Percentiles rank a stretch among this genome's conserved stretches.
Conservation (phyloP, 441 rosid genomes). For the Geranium incanum region DNA sequence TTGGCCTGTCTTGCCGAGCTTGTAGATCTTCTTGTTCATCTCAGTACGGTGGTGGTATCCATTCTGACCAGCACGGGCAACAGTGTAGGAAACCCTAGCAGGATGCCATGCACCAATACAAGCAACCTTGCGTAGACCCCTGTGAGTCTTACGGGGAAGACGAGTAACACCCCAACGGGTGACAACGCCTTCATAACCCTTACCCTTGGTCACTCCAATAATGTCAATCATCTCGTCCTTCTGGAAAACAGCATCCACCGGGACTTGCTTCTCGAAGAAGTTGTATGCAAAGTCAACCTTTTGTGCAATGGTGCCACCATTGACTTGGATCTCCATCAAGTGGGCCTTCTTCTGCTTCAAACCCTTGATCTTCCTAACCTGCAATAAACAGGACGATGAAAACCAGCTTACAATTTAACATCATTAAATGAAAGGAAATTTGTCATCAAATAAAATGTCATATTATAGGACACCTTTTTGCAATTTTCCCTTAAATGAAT, state of each 20-base stretch:
- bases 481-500: no score
- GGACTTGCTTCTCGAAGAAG: constrained; percentile 83
- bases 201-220: constrained; percentile 89
- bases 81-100: constrained; percentile 84
- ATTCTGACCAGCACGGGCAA: constrained; percentile 91
- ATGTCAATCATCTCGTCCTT: constrained; percentile 87
- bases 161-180: constrained; percentile 96
- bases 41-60: constrained; percentile 92
- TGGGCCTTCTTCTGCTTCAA: constrained; percentile 90
- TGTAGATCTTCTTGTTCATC: constrained; percentile 81
- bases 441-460: no score
- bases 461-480: no score
- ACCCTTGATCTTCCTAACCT: constrained; percentile 91
- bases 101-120: constrained; percentile 99
- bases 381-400: constrained; percentile 11
- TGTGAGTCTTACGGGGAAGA: constrained; percentile 87
- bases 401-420: no score
- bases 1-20: constrained; percentile 60
- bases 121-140: constrained; percentile 92
- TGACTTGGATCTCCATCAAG: constrained; percentile 81
- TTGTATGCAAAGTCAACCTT: constrained; percentile 76
- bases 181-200: constrained; percentile 87
- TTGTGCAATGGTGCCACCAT: constrained; percentile 71
- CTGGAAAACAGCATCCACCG: constrained; percentile 75
- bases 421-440: no score